Base-by-base conservation (phyloP, 129 eudicot species). In the Ambrosia artemisiifolia region DNA sequence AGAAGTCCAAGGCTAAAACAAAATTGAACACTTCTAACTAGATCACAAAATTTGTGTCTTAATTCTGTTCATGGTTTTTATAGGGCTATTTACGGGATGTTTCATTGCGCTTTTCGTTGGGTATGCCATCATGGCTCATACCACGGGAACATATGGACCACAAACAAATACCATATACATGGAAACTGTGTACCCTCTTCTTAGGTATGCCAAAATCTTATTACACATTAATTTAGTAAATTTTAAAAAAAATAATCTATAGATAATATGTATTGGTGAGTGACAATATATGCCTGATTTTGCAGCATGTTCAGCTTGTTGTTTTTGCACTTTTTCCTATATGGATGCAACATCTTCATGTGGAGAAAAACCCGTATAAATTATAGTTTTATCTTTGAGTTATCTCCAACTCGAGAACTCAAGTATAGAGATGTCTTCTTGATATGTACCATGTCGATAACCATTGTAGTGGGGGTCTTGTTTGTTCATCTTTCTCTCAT, bases 171-270 rank as follows among this genome's bases (percentile, higher is more conserved):
- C 90, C 44, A 76, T 90, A 59, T 95, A 95, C 92, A 91, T 95
- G 99, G 99, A 91, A 83, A 95, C 99, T 8, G 99, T 95, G 19
- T 95, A 90, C 51, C 99, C 99, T 46, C 83, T 95, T 28, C 89
- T 91, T 44, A 95, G 99, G 97, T 89, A 95, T 76, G 85, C 24
- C 74, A 1, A 12, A 14, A 30, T 49, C 20, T 53, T 43, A 35
- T 32, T 48, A 16, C 17, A 63, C 50, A 47, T 67, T 55, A 18
- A 51, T 60, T 42, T 60, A 1, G n/a, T n/a, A n/a, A n/a, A n/a
- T n/a, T 24, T 24, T 0, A 0, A 24, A 24, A 28, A 44, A 16
- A 14, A 53, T 34, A 2, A 30, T 13, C 8, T 11, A 35, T 32
- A 7, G 20, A 74, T 3, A 13, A 11, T 5, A 20, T 0, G 40